Percentiles rank a stretch among this genome's conserved stretches.
Conservation (phyloP, 495 filamentous ascomycete genomes). For the Aspergillus coremiiformis region DNA sequence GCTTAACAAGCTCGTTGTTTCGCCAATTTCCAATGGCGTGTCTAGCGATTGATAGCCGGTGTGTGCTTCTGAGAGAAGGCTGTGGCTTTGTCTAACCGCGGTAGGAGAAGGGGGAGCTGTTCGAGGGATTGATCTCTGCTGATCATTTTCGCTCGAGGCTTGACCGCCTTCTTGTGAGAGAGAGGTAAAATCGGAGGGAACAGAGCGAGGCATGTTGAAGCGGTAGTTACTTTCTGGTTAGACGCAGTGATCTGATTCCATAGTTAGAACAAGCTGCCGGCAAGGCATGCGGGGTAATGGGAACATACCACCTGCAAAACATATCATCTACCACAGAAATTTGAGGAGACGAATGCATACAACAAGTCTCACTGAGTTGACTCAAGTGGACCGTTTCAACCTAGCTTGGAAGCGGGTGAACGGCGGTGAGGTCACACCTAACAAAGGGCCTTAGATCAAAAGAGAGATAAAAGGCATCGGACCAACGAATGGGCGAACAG, state of each 20-base stretch:
- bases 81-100: constrained; percentile 29
- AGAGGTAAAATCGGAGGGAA: constrained; percentile 13
- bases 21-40: constrained; percentile 26
- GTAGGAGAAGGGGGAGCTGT: constrained; percentile 37
- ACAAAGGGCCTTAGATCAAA: background rate
- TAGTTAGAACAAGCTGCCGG: background rate
- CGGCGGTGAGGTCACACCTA: background rate
- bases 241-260: constrained; percentile 1
- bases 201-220: constrained; percentile 20
- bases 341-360: background rate
- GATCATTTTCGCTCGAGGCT: constrained; percentile 5
- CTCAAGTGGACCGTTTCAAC: background rate
- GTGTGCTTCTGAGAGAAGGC: constrained; percentile 32
- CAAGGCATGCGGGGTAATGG: background rate
- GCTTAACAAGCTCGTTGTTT: constrained; percentile 33
- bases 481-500: background rate
- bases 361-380: background rate
- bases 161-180: constrained; percentile 8
- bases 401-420: background rate
- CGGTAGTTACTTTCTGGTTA: constrained; percentile 10
- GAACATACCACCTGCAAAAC: background rate
- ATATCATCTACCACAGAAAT: background rate
- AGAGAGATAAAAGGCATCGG: background rate
- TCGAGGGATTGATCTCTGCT: constrained; percentile 9
- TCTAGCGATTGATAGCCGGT: constrained; percentile 34